Evolutionary conservation across 2,329 filamentous ascomycete genomes (phyloP), one percentile per base, ranked within the genome.

Genomic region (Cordyceps tenuipes): DNA sequence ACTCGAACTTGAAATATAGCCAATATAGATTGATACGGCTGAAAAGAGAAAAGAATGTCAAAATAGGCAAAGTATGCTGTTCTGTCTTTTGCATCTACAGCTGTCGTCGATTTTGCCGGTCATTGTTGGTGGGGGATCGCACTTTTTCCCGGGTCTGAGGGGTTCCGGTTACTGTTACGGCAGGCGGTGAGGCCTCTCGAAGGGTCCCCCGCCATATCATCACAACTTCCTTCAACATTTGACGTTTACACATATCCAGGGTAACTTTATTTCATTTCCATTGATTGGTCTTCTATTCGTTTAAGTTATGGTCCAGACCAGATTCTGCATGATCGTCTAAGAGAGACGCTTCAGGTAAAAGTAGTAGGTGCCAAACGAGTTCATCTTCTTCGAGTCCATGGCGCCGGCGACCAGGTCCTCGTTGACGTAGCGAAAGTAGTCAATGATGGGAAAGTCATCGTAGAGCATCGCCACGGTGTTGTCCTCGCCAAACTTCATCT

Each of bases 121-220:
- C 19, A 19, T 8, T 29, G n/a, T 52, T 59, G 29, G 43, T 39
- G 59, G 52, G 29, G 50, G 52, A 4, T 17, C 6, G 23, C 34
- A 34, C n/a, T 29, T 26, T 29, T 31, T 17, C 8, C 23, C 17
- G 10, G 4, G 9, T 55, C 52, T 36, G 56, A 59, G 58, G 44
- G 58, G 44, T 55, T 43, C 39, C 3, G 15, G 5, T 0, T 21
- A 23, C 52, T 9, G 13, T 52, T 56, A 31, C 7, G 59, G 59
- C 46, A 60, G 52, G 59, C 52, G 59, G 59, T 60, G 52, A 60
- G 46, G 17, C 15, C 12, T 9, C 17, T 19, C 13, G 36, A 31
- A 39, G 31, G 13, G 23, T 15, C 36, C 17, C 36, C 2, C n/a
- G 17, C n/a, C 43, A 13, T 10, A 17, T 19, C 17, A 3, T 36